phyloP scores from a whole-genome alignment of 169 alveolate species.

The Cryptosporidium baileyi region DNA sequence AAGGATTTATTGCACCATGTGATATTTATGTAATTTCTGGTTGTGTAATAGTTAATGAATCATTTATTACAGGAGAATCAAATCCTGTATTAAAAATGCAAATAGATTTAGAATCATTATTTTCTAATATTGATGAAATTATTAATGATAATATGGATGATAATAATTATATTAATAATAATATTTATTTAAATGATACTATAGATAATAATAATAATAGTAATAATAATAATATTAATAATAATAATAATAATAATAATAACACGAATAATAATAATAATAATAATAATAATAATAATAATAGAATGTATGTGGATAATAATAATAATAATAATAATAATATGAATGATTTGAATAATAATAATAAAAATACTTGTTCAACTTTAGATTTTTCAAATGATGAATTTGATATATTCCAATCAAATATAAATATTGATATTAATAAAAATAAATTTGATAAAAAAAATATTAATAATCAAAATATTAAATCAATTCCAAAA shows the following conservation, averaged over 20 bases:
- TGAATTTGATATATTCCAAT: not conserved
- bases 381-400: not conserved
- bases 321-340: not conserved
- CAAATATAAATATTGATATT: too few relatives aligned
- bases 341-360: not conserved
- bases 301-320: too few relatives aligned
- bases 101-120: not conserved
- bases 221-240: not conserved
- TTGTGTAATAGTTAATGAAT: constrained; percentile 34
- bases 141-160: not conserved
- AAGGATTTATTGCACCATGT: constrained; percentile 59
- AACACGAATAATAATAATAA: not conserved
- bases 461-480: not conserved
- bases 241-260: not conserved
- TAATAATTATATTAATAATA: too few relatives aligned
- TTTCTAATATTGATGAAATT: not conserved
- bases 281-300: too few relatives aligned
- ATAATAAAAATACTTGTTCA: not conserved
- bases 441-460: not conserved
- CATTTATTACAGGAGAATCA: constrained; percentile 56
- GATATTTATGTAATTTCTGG: constrained; percentile 49
- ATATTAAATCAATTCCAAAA: not conserved
- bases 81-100: constrained; percentile 30
- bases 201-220: too few relatives aligned
- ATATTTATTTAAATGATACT: too few relatives aligned